phyloP scores from a whole-genome alignment of 1,284 basidiomycete species.

The Tremellales sp. region DNA sequence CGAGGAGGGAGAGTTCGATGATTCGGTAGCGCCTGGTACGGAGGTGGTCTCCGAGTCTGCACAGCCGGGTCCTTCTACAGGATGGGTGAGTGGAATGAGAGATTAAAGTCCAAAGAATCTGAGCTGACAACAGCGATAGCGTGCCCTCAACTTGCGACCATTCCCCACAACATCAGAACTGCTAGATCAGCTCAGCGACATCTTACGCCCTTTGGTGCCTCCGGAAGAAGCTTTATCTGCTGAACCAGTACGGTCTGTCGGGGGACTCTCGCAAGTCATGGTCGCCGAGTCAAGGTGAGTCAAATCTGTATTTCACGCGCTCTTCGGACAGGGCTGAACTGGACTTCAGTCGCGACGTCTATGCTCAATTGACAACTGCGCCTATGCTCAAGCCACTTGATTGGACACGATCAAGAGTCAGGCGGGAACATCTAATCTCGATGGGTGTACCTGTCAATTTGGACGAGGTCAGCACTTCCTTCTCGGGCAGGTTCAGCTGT shows the following conservation, averaged over 20 bases:
- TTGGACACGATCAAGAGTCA: conserved; percentile 83
- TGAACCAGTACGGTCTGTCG: conserved; percentile 70
- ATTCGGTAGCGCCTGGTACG: too few relatives aligned
- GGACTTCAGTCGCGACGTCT: conserved; percentile 63
- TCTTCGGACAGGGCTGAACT: not conserved
- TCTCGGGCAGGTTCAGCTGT: not conserved
- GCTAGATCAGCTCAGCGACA: conserved; percentile 59
- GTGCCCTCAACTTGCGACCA: conserved; percentile 62
- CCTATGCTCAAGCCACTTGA: conserved; percentile 66
- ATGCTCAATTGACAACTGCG: conserved; percentile 56
- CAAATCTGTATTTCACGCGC: conserved; percentile 1
- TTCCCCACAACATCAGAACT: conserved; percentile 59
- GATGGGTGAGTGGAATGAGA: not conserved
- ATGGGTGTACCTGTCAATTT: conserved; percentile 89
- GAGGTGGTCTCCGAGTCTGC: too few relatives aligned
- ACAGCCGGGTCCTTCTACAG: too few relatives aligned
- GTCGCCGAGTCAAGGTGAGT: conserved; percentile 63
- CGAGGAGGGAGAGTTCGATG: conserved; percentile 50
- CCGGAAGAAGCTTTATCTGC: conserved; percentile 59
- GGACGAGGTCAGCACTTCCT: conserved; percentile 63
- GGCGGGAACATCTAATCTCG: conserved; percentile 79
- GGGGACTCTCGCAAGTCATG: conserved; percentile 72
- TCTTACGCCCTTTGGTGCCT: conserved; percentile 63
- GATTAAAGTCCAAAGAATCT: too few relatives aligned
- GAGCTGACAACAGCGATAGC: conserved; percentile 43